Evolutionary conservation across 2,329 filamentous ascomycete genomes (phyloP).

Genomic region (Lasiodiplodia gonubiensis): DNA sequence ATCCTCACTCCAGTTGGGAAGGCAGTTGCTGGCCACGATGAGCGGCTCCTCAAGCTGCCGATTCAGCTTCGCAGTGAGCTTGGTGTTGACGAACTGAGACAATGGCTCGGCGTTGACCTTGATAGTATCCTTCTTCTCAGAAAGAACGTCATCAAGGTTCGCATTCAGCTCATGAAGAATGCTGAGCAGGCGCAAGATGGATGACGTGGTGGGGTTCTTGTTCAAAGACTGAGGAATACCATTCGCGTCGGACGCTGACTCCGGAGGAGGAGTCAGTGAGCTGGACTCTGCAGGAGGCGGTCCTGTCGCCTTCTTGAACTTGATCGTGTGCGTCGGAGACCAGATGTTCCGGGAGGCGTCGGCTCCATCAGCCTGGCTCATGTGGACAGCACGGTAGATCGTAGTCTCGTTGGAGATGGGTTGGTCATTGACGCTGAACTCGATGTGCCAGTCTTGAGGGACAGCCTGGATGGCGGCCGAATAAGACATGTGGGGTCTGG

Average conservation of each 20-base stretch:
- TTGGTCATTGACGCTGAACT: slow-evolving; percentile 87
- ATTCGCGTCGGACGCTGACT: slow-evolving; percentile 58
- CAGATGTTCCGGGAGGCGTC: slow-evolving; percentile 81
- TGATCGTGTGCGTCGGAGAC: slow-evolving; percentile 89
- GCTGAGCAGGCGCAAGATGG: slow-evolving; percentile 84
- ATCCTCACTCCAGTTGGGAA: slow-evolving; percentile 96
- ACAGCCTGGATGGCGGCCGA: slow-evolving; percentile 79
- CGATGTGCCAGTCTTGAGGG: slow-evolving; percentile 95
- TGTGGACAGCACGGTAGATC: slow-evolving; percentile 90
- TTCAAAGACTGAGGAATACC: slow-evolving; percentile 78
- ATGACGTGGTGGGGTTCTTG: slow-evolving; percentile 82
- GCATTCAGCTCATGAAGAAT: slow-evolving; percentile 92
- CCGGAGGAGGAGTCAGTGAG: slow-evolving; percentile 62
- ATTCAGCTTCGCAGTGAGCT: slow-evolving; percentile 96
- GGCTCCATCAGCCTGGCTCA: slow-evolving; percentile 58
- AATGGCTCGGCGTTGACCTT: slow-evolving; percentile 80
- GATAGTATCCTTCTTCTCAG: slow-evolving; percentile 73
- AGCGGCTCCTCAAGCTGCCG: slow-evolving; percentile 94
- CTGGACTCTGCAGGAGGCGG: slow-evolving; percentile 77
- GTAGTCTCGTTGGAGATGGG: slow-evolving; percentile 89
- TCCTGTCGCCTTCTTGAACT: slow-evolving; percentile 84
- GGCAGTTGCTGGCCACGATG: slow-evolving; percentile 94
- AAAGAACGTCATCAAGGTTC: slow-evolving; percentile 88
- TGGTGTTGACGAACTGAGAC: slow-evolving; percentile 97
- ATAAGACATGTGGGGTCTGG: slow-evolving; percentile 77